Evolutionary conservation across 148 eudicot species (phyloP), one percentile per base, ranked within the genome.

Genomic region (Simmondsia chinensis): DNA sequence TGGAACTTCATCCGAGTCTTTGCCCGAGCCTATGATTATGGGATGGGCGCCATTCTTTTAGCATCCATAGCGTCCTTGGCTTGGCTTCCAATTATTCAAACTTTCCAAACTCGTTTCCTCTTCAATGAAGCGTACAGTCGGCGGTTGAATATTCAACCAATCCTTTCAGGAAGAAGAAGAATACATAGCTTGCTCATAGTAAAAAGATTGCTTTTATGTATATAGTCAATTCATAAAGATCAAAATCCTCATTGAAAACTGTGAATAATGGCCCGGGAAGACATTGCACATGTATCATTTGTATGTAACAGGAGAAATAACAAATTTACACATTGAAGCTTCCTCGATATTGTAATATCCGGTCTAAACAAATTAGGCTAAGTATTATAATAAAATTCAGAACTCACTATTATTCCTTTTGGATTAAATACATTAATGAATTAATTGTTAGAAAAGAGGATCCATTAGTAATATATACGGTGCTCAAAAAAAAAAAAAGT

Each of bases 111-210:
- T 7, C 87, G 93, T 7, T 76, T 89, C 49, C 95, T 89, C 52
- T 89, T 89, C 80, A 89, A 89, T 16, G 80, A 81, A 54, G 97
- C 97, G 27, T 84, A 73, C 69, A 89, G 72, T 52, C 68, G 97
- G 64, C 76, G 80, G 50, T 35, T 89, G 23, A 93, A 85, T 26
- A 89, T 89, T 63, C 82, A 74, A 55, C 79, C 65, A 3, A 79
- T 89, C 70, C 93, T 89, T 54, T 61, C 72, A 16, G 80, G 9
- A 78, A 89, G 59, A 74, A 69, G 84, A 75, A 84, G 61, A 68
- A 43, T 22, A 33, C 33, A 46, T 73, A 53, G 34, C 23, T 51
- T 42, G 31, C 39, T 52, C 54, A 24, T 27, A 6, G 16, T 21
- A 33, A 6, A 29, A 48, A 21, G 5, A 50, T 56, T 19, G 9